A percentile compares a stretch with the other conserved stretches of the same genome.
These are phyloP conservation scores for Calonectria hongkongensis DNA, from an alignment of 2,329 filamentous ascomycete genomes.

Conservation along the genomic window DNA sequence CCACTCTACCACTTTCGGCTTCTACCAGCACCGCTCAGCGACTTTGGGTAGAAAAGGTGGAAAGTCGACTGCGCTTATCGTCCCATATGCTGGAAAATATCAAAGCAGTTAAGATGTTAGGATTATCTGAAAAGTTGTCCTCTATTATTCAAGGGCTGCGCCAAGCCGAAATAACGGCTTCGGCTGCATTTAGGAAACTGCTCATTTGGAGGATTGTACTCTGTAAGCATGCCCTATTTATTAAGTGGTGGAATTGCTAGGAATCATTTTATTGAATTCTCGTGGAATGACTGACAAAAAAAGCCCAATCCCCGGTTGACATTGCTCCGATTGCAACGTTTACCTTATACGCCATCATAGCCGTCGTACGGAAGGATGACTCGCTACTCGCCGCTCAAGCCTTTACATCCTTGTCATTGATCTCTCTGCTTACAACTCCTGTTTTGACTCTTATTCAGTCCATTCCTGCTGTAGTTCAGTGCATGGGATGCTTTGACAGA, in stretches of 20 bases:
- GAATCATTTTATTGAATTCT: background rate
- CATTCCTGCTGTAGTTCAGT: slow-evolving; percentile 9
- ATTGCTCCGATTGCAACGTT: background rate
- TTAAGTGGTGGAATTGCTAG: background rate
- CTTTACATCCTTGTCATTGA: background rate
- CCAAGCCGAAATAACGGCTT: background rate
- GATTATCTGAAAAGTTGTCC: background rate
- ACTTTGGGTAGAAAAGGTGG: slow-evolving; percentile 11
- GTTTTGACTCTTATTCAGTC: background rate
- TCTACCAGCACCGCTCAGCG: slow-evolving; percentile 3
- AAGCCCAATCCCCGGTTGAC: background rate
- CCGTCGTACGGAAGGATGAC: background rate
- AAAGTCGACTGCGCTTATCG: background rate
- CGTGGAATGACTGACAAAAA: background rate
- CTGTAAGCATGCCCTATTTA: background rate
- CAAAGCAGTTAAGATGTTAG: background rate
- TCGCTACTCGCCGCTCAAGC: background rate
- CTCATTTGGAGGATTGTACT: slow-evolving; percentile 15
- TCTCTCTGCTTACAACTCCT: slow-evolving; percentile 1
- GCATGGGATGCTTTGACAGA: slow-evolving; percentile 12
- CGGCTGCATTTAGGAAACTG: background rate
- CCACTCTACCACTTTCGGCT: slow-evolving; percentile 1
- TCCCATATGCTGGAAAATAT: slow-evolving; percentile 3
- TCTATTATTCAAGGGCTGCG: background rate
- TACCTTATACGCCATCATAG: slow-evolving; percentile 1